Evolutionary conservation across 768 basidiomycete species (phyloP).

Genomic region (Lyophyllum decastes): DNA sequence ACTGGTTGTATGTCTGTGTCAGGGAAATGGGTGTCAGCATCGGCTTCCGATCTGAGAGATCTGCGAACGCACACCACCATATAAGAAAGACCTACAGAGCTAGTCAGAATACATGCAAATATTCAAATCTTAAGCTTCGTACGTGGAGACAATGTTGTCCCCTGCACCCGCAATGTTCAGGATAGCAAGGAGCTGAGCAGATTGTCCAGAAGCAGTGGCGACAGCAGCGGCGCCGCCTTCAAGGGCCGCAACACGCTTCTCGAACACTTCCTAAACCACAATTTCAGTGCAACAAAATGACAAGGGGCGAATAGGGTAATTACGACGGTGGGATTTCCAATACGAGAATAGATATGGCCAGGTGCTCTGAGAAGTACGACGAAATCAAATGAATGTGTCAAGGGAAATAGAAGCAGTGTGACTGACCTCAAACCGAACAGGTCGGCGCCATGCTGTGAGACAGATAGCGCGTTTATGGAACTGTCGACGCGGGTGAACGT

Average conservation of each 20-base stretch:
- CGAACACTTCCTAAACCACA: conserved; percentile 64
- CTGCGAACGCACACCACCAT: conserved; percentile 52
- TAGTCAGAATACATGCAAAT: background rate
- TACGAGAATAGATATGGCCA: conserved; percentile 71
- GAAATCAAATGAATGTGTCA: background rate
- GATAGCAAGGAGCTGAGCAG: conserved; percentile 77
- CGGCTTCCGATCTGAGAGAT: background rate
- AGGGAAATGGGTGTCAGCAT: background rate
- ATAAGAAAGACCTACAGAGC: conserved; percentile 54
- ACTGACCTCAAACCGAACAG: conserved; percentile 64
- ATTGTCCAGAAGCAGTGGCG: conserved; percentile 73
- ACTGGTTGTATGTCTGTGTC: conserved; percentile 69
- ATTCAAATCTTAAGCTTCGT: conserved; percentile 23
- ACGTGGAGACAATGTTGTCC: conserved; percentile 81
- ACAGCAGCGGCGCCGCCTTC: conserved; percentile 82
- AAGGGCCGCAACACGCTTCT: conserved; percentile 75
- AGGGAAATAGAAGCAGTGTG: background rate
- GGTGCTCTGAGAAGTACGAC: conserved; percentile 35
- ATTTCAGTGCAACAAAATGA: background rate
- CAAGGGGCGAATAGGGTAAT: conserved; percentile 17
- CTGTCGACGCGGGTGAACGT: background rate
- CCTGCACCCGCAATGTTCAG: conserved; percentile 59
- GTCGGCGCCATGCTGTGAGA: conserved; percentile 66
- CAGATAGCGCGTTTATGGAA: background rate
- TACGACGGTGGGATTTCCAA: conserved; percentile 69